Conservation (phyloP, 1,139 yeast species). For the Yamadazyma aaseri region DNA sequence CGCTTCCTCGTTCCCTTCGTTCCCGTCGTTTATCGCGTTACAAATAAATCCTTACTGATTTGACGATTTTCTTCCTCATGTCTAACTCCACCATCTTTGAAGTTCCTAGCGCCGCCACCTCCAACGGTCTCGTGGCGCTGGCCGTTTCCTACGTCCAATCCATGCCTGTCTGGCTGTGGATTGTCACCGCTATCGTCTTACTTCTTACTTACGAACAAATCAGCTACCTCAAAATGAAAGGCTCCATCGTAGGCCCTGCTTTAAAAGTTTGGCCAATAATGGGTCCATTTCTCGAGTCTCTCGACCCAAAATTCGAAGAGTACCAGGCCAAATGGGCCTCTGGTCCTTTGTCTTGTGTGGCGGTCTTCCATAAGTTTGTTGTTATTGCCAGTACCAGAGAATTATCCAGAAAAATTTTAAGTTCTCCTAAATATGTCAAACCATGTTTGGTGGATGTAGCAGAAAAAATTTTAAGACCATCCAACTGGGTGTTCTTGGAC, state of each 20-base stretch:
- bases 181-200: conserved; percentile 48
- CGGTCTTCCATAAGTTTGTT: conserved; percentile 96
- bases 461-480: conserved; percentile 83
- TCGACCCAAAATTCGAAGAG: conserved; percentile 94
- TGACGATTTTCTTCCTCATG: neutral
- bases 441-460: conserved; percentile 99
- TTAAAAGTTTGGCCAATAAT: conserved; percentile 90
- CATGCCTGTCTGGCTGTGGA: conserved; percentile 39
- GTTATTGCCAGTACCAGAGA: conserved; percentile 92
- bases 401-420: conserved; percentile 82
- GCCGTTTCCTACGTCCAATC: neutral
- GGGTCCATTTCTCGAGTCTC: conserved; percentile 94
- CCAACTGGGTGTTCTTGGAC: conserved; percentile 96
- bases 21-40: conserved; percentile 1
- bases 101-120: neutral
- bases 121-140: neutral
- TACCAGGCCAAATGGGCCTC: conserved; percentile 91
- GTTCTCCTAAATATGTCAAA: conserved; percentile 82
- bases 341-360: conserved; percentile 92
- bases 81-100: conserved; percentile 1
- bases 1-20: conserved; percentile 1
- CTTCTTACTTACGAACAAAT: conserved; percentile 77
- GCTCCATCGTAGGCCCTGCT: conserved; percentile 85
- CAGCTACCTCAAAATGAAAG: conserved; percentile 73
- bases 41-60: conserved; percentile 1